Base-by-base conservation (phyloP, 164 flowering plant genomes). In the Hamamelis virginiana region DNA sequence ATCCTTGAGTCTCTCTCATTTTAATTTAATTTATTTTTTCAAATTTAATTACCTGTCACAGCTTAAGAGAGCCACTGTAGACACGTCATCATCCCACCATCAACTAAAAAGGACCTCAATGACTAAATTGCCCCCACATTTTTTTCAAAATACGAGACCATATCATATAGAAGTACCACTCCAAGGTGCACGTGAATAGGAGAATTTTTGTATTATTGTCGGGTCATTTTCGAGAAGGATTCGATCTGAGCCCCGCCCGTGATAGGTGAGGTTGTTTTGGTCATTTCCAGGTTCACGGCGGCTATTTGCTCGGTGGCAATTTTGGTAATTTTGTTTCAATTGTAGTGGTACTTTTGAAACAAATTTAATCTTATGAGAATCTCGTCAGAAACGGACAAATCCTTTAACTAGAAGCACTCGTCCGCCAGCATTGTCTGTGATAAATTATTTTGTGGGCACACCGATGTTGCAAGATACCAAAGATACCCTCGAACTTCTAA, bases 211-310 rank as follows among this genome's bases (percentile, higher is more conserved):
- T 38, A 48, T 44, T 38, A 15, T 52, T 70, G 78, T 75, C 58
- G 67, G 65, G 74, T 66, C 68, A 12, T 62, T 67, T 51, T 67
- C 74, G 68, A 75, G 70, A 58, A 62, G 18, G 71, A 62, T 27
- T 51, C 44, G 61, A 41, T 26, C 59, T 38, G 51, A 2, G 11
- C 43, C 43, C 53, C 21, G 22, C 72, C 76, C 76, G 76, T 74
- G 76, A 69, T 55, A 16, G 13, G 1, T 48, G 50, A 56, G 65
- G 65, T 44, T 50, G 64, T 15, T 67, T 50, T 62, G 4, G 71
- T 73, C 70, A 67, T 21, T 73, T 8, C 1, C 3, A 0, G 1
- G 38, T 22, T 51, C 47, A 71, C 51, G 58, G 65, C 60, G 65
- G 58, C 69, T 43, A 23, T 0, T 22, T 0, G 16, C 3, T 10